Evolutionary conservation across 805 yeast genomes (phyloP), one percentile per base, ranked within the genome.

Genomic region (Starmera dryadoides): DNA sequence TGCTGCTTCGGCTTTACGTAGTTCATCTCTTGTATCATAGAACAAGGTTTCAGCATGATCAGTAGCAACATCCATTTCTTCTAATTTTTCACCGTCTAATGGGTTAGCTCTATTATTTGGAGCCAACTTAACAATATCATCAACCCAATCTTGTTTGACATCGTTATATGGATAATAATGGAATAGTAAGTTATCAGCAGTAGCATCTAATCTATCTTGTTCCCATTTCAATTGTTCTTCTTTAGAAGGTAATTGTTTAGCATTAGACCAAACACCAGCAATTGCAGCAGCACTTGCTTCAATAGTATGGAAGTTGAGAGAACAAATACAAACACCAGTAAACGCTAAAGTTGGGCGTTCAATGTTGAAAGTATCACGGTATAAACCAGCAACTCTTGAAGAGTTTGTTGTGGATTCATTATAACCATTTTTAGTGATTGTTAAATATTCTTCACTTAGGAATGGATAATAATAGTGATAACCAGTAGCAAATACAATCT

Each of bases 231-330:
- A 34, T 46, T 72, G 76, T 15, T 63, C 70, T 30, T 60, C 60
- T 17, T 49, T 42, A 0, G 63, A 33, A 2, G 79, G 78, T 15
- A 72, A 50, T n/a, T 41, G n/a, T 30, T 51, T 59, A 19, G 60
- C 58, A n/a, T 62, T 60, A 1, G 75, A 59, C 74, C 77, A 73
- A 5, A 71, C 68, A 16, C 79, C 79, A 10, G 79, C 75, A 35
- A 74, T 57, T 1, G 76, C 77, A 21, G 73, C 66, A 2, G 75
- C 73, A 33, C 64, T 54, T 4, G 68, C 61, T 48, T 74, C 80
- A 36, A 73, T 67, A 10, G 72, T 62, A 35, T 69, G 71, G 59
- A 73, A 73, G 46, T 69, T 68, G 34, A 71, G 46, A 0, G 71
- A 62, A 2, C 75, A 61, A 6, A 66, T 23, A 26, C 48, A 44